Percentiles rank a stretch among this genome's conserved stretches.
phyloP scores from a whole-genome alignment of 2,329 filamentous ascomycete genomes.

The Monilinia fructigena region DNA sequence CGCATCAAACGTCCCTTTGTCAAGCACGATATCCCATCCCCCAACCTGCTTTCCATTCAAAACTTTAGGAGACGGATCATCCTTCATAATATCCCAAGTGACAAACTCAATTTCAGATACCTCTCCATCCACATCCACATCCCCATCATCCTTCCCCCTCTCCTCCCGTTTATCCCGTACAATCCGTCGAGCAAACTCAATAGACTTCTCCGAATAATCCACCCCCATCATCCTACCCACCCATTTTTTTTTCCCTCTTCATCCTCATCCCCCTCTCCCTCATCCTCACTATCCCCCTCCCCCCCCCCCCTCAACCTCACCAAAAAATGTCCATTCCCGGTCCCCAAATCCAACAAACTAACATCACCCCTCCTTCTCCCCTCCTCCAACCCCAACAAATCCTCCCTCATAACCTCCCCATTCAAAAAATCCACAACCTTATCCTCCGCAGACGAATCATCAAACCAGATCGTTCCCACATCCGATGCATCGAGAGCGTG shows the following conservation, averaged over 20 bases:
- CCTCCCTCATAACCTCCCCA: conserved; percentile 27
- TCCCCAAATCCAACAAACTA: conserved; percentile 81
- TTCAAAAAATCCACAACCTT: conserved; percentile 68
- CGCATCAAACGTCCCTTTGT: conserved; percentile 98
- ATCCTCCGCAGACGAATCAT: conserved; percentile 82
- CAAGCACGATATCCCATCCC: conserved; percentile 88
- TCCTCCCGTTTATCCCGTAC: conserved; percentile 42
- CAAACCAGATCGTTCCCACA: conserved; percentile 93
- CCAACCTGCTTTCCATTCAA: conserved; percentile 26
- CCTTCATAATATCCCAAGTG: conserved; percentile 51
- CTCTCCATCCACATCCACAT: background rate
- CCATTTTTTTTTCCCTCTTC: conserved; percentile 70
- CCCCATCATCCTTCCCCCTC: conserved; percentile 31
- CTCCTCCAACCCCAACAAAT: conserved; percentile 27
- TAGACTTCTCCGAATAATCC: conserved; percentile 77
- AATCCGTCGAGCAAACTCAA: conserved; percentile 71
- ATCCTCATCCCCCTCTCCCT: conserved; percentile 46
- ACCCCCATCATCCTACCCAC: conserved; percentile 73
- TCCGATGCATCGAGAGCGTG: conserved; percentile 70
- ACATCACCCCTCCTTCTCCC: conserved; percentile 40
- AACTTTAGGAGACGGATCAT: conserved; percentile 41
- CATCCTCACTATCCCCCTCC: conserved; percentile 31
- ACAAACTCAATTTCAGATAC: conserved; percentile 46
- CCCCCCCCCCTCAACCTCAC: conserved; percentile 65
- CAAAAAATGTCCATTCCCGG: conserved; percentile 90